phyloP scores from a whole-genome alignment of 345 rosid genomes.

The Combretum micranthum region DNA sequence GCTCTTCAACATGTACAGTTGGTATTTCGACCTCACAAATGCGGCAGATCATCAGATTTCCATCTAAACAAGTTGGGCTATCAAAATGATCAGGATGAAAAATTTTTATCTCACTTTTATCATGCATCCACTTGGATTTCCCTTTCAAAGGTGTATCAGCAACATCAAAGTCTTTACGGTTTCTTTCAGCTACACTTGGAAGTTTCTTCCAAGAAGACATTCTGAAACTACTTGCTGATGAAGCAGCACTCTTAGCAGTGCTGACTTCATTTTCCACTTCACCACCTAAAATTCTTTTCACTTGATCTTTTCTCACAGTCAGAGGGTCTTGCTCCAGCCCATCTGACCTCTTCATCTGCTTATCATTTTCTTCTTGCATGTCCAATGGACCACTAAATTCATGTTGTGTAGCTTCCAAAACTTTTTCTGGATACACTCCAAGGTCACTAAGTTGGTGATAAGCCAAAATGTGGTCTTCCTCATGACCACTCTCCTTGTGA shows the following conservation, averaged over 20 bases:
- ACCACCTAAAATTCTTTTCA: conserved; percentile 24
- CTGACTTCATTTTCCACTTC: conserved; percentile 42
- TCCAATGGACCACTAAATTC: conserved; percentile 40
- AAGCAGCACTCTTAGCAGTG: conserved; percentile 72
- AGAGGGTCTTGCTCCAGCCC: conserved; percentile 23
- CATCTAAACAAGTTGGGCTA: conserved; percentile 32
- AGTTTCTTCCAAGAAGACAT: conserved; percentile 98
- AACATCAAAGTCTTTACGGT: conserved; percentile 40
- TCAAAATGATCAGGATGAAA: conserved; percentile 37
- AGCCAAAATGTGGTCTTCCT: conserved; percentile 66
- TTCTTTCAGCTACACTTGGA: conserved; percentile 72
- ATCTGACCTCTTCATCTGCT: conserved; percentile 36
- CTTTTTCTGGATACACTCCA: conserved; percentile 82
- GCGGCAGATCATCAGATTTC: conserved; percentile 87
- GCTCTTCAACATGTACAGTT: conserved; percentile 95
- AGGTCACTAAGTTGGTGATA: conserved; percentile 86
- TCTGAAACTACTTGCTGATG: conserved; percentile 62
- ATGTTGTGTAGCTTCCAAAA: conserved; percentile 48
- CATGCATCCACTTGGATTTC: conserved; percentile 24
- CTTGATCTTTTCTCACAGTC: conserved; percentile 27
- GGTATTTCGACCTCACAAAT: conserved; percentile 99
- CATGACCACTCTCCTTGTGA: conserved; percentile 85
- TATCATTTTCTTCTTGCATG: conserved; percentile 30
- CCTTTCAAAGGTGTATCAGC: conserved; percentile 43
- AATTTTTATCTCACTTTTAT: conserved; percentile 33